Conservation (phyloP, 805 yeast genomes). For the Blastobotrys peoriensis region DNA sequence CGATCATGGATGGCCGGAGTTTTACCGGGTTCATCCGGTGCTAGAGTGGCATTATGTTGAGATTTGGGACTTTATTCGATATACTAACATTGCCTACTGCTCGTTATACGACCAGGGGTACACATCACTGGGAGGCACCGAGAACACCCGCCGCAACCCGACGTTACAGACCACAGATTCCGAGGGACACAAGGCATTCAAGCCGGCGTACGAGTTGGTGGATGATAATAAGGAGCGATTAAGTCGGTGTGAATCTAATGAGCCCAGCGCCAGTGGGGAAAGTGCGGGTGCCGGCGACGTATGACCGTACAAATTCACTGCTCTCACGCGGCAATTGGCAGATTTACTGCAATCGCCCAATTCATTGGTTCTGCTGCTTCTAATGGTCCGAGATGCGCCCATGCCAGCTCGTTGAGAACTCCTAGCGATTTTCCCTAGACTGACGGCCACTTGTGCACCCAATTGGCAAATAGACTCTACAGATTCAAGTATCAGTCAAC, state of each 20-base stretch:
- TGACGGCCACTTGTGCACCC: too few species aligned
- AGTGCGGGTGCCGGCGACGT: too few species aligned
- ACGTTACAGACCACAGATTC: constrained; percentile 31
- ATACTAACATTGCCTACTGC: constrained; percentile 62
- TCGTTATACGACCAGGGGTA: constrained; percentile 73
- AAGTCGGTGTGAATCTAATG: constrained; percentile 30
- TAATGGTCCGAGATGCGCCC: too few species aligned
- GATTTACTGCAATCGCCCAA: too few species aligned
- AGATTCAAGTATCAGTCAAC: too few species aligned
- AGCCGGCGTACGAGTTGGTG: constrained; percentile 38
- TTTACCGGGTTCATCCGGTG: constrained; percentile 79
- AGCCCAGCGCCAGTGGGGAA: too few species aligned
- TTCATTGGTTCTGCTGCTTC: too few species aligned
- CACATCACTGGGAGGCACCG: constrained; percentile 81
- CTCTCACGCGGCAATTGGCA: too few species aligned
- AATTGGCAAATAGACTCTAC: too few species aligned
- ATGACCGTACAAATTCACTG: too few species aligned
- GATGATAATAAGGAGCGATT: constrained; percentile 57
- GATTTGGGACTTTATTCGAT: constrained; percentile 71
- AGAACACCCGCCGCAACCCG: constrained; percentile 70
- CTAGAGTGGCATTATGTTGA: constrained; percentile 81
- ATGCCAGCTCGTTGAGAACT: too few species aligned
- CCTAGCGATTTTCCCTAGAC: too few species aligned
- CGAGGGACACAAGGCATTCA: constrained; percentile 46
- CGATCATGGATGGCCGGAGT: constrained; percentile 88